Conservation (phyloP, 306 rosid genomes). For the Glycyrrhiza uralensis region DNA sequence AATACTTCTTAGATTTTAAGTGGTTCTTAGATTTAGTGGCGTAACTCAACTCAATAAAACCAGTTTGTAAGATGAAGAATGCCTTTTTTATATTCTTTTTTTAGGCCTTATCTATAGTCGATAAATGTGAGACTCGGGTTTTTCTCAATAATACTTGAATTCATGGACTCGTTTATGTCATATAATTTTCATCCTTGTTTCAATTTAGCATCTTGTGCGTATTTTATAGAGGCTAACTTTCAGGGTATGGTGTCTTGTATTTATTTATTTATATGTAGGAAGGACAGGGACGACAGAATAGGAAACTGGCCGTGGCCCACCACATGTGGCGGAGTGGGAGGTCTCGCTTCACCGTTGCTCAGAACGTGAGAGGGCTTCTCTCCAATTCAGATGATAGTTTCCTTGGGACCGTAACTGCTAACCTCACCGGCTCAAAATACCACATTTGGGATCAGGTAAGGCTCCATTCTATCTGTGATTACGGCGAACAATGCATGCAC, state of each 20-base stretch:
- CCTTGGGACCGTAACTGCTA: slow-evolving; percentile 72
- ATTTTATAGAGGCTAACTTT: not conserved
- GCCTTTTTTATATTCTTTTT: no score
- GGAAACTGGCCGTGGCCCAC: slow-evolving; percentile 80
- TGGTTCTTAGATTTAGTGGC: no score
- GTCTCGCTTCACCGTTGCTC: slow-evolving; percentile 63
- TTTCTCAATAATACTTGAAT: no score
- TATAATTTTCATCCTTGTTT: not conserved
- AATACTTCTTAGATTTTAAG: no score
- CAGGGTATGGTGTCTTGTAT: not conserved
- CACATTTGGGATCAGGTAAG: slow-evolving; percentile 74
- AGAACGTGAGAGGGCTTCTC: slow-evolving; percentile 54
- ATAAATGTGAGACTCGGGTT: no score
- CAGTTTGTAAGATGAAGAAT: no score
- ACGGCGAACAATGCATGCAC: not conserved
- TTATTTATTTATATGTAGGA: no score
- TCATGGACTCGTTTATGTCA: no score
- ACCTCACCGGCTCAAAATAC: slow-evolving; percentile 81
- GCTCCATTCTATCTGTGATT: slow-evolving; percentile 19
- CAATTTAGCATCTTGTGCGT: not conserved
- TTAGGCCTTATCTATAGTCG: no score
- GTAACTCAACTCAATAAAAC: no score
- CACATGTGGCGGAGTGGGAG: slow-evolving; percentile 62
- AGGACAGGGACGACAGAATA: slow-evolving; percentile 83
- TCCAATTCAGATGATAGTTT: slow-evolving; percentile 58